Base-by-base conservation (phyloP, 441 rosid genomes). In the Brassica hybrid region DNA sequence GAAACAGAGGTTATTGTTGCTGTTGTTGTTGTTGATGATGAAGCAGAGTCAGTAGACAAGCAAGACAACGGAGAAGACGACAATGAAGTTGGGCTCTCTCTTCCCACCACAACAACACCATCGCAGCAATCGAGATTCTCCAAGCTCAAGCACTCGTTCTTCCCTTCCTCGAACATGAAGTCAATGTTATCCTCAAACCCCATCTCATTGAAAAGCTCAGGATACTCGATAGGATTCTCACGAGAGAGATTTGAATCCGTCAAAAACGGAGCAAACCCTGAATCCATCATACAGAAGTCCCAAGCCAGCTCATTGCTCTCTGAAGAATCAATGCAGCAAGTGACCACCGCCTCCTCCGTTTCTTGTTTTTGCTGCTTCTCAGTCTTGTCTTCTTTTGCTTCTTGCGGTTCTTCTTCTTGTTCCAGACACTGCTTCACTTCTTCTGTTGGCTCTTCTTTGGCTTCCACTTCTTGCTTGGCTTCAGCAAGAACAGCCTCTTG, bases 161-260 rank as follows among this genome's bases (percentile, higher is more conserved):
- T 69, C 32, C 62, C 85, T 6, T 78, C 76, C 0, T 85, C 96
- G 21, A 95, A 94, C 38, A 94, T 80, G 69, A 83, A 80, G 81
- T 93, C 98, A 48, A 94, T 89, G 84, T 91, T 83, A n/a, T 94
- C 98, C 69, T 86, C 94, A n/a, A 94, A 93, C 2, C 94, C 94
- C 10, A 74, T 57, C 79, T 84, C 84, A 0, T 84, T 82, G 30
- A 92, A 87, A 79, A 89, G 74, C 84, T 89, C 88, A 0, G 97
- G 88, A 41, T 91, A 82, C 79, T 83, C 92, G 11, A 81, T 79
- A 1, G 68, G 73, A 8, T 80, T 82, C 61, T 79, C 89, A 2
- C 81, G 70, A 1, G 88, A 81, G 4, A 76, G 45, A 1, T 67
- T 76, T 4, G 72, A 73, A 76, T 43, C 90, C 57, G 1, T 80